Evolutionary conservation across 805 yeast genomes (phyloP).

Genomic region (Brettanomyces custersianus): DNA sequence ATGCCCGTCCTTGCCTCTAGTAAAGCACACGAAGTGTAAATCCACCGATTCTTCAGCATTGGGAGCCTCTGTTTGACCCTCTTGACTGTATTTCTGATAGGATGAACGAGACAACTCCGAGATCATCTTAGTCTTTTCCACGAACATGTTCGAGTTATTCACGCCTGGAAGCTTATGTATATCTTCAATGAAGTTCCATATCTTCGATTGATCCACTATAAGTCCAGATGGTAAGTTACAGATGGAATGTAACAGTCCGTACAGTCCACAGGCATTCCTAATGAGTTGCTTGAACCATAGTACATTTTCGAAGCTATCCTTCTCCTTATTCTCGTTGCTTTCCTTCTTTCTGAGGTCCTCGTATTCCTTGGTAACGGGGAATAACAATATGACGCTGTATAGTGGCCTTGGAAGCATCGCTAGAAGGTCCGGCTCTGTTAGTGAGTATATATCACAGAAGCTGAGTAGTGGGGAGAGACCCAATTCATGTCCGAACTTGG

Average conservation of each 20-base stretch:
- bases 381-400: conserved; percentile 64
- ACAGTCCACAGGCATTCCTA: conserved; percentile 86
- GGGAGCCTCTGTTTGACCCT: conserved; percentile 67
- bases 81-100: conserved; percentile 35
- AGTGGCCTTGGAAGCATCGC: conserved; percentile 78
- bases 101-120: conserved; percentile 19
- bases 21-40: conserved; percentile 72
- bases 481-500: conserved; percentile 52
- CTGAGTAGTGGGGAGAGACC: conserved; percentile 55
- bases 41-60: conserved; percentile 43
- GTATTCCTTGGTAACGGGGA: conserved; percentile 64
- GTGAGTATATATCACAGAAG: conserved; percentile 76
- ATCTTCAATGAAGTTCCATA: conserved; percentile 14
- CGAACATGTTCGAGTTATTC: conserved; percentile 13
- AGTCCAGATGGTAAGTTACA: conserved; percentile 38
- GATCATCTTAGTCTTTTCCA: conserved; percentile 20
- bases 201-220: conserved; percentile 28
- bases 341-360: conserved; percentile 38
- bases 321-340: conserved; percentile 5
- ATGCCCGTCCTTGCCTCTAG: conserved; percentile 43
- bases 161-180: conserved; percentile 6
- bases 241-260: conserved; percentile 66
- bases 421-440: conserved; percentile 76
- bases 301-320: conserved; percentile 25
- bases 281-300: conserved; percentile 84